Evolutionary conservation across 768 basidiomycete species (phyloP).

Genomic region (Collybia nuda): DNA sequence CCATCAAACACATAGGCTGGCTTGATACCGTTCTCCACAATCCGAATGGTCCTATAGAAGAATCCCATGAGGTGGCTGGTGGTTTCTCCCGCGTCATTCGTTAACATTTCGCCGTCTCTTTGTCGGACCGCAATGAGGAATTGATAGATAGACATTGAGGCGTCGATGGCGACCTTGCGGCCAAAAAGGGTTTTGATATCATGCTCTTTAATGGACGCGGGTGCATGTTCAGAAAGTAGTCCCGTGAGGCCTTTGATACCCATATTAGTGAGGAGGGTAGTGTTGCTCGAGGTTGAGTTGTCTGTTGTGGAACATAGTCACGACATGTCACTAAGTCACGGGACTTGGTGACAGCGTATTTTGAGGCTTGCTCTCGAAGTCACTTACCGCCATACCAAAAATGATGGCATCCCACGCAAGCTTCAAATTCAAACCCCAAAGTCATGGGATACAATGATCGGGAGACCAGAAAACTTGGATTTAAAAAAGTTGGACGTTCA

Average conservation of each 20-base stretch:
- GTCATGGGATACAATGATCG: no score
- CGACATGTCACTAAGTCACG: no score
- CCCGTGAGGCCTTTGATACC: slow-evolving; percentile 96
- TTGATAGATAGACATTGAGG: slow-evolving; percentile 96
- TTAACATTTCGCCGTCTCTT: slow-evolving; percentile 94
- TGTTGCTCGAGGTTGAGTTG: no score
- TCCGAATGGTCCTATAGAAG: slow-evolving; percentile 96
- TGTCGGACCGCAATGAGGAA: slow-evolving; percentile 98
- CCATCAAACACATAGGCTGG: slow-evolving; percentile 98
- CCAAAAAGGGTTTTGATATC: slow-evolving; percentile 98
- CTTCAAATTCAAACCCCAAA: no score
- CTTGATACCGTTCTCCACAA: slow-evolving; percentile 98
- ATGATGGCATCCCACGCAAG: no score
- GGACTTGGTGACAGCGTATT: no score
- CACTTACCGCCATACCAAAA: no score
- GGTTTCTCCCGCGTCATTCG: slow-evolving; percentile 96
- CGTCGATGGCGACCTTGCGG: slow-evolving; percentile 97
- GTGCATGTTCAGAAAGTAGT: slow-evolving; percentile 88
- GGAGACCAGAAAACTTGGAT: no score
- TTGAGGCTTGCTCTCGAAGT: no score
- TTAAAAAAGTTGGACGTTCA: no score
- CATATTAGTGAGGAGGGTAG: slow-evolving; percentile 40
- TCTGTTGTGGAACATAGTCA: no score
- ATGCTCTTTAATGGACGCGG: slow-evolving; percentile 84
- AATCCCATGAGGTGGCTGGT: slow-evolving; percentile 99